Conservation (phyloP, 768 basidiomycete species). For the Lepiota subincarnata region DNA sequence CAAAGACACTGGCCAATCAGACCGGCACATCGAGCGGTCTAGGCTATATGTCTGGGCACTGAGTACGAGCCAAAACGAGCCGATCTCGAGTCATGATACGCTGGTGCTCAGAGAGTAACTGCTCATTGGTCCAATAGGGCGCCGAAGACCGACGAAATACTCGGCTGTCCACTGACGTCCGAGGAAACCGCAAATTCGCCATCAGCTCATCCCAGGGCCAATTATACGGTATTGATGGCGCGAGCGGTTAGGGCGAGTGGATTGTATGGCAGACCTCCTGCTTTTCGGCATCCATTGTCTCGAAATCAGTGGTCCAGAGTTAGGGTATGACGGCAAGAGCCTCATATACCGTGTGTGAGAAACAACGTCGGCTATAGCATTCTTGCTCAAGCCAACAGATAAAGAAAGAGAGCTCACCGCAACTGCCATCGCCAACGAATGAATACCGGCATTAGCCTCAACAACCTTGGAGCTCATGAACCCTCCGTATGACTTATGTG, state of each 20-base stretch:
- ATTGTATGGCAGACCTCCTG: no score
- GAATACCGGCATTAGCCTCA: constrained; percentile 86
- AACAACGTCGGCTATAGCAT: no score
- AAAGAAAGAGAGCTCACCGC: constrained; percentile 52
- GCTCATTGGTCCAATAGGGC: background rate
- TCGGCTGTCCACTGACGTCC: background rate
- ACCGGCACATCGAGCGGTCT: background rate
- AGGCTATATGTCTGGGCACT: background rate
- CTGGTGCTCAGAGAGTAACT: background rate
- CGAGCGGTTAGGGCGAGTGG: no score
- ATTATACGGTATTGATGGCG: no score
- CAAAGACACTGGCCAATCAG: constrained; percentile 3
- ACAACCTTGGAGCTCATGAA: constrained; percentile 93
- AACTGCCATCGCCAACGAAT: constrained; percentile 87
- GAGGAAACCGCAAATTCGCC: constrained; percentile 6
- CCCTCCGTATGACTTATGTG: constrained; percentile 82
- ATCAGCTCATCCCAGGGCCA: background rate
- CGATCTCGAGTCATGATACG: background rate
- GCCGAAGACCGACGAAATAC: background rate
- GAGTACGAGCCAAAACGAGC: constrained; percentile 8
- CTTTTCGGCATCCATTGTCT: background rate
- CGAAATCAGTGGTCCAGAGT: background rate
- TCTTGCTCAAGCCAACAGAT: background rate
- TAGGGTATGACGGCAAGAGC: background rate
- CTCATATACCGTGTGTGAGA: background rate